Conservation (phyloP, 108 stramenopile species). For the Skeletonema menzelii region DNA sequence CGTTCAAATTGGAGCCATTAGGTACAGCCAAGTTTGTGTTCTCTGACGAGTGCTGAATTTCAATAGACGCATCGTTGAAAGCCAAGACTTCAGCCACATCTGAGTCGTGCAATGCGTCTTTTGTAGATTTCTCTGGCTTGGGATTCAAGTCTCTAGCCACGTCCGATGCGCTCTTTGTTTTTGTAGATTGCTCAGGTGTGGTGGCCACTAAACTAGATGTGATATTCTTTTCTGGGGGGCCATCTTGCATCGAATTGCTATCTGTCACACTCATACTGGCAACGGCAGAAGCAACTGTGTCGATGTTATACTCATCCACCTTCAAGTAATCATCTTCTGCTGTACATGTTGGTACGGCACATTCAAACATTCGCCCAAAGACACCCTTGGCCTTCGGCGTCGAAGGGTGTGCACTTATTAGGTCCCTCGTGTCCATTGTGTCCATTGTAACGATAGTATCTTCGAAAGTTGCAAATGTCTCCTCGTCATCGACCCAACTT, state of each 20-base stretch:
- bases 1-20: too few relatives aligned
- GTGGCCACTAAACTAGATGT: background rate
- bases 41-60: too few relatives aligned
- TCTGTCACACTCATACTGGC: background rate
- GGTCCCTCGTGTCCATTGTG: background rate
- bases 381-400: background rate
- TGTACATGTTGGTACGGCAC: background rate
- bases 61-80: background rate
- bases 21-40: too few relatives aligned
- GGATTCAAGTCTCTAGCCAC: background rate
- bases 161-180: background rate
- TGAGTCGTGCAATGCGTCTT: background rate
- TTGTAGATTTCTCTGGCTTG: background rate
- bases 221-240: background rate
- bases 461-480: conserved; percentile 1
- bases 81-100: background rate
- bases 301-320: background rate
- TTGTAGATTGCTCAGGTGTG: background rate
- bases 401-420: background rate
- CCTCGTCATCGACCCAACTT: conserved; percentile 4
- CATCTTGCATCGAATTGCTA: background rate
- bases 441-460: background rate
- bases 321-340: background rate
- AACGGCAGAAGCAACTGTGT: background rate
- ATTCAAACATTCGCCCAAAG: background rate